Evolutionary conservation across 2,329 filamentous ascomycete genomes (phyloP).

Genomic region (Sphaerulina musiva): DNA sequence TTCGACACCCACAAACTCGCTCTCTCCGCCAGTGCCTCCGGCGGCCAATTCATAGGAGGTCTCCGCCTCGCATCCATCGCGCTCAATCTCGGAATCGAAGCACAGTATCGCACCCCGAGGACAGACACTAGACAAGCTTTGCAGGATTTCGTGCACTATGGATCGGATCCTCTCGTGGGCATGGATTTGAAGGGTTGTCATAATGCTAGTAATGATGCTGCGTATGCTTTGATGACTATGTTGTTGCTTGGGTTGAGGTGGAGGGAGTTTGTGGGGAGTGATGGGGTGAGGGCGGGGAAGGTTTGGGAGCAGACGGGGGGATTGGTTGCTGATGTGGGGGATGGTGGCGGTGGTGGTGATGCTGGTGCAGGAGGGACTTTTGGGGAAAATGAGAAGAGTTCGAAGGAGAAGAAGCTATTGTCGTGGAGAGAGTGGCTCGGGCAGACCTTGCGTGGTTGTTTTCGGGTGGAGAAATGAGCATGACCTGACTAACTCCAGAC

Average conservation of each 20-base stretch:
- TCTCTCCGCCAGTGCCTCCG: background rate
- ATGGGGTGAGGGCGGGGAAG: too few relatives aligned
- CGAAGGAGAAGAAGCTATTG: too few relatives aligned
- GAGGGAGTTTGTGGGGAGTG: background rate
- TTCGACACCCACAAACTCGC: slow-evolving; percentile 6
- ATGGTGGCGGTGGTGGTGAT: too few relatives aligned
- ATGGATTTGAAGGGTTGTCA: slow-evolving; percentile 1
- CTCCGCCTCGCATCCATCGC: slow-evolving; percentile 3
- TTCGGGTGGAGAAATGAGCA: too few relatives aligned
- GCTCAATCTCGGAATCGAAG: slow-evolving; percentile 3
- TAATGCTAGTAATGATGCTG: slow-evolving; percentile 14
- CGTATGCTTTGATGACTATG: slow-evolving; percentile 9
- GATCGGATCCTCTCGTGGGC: background rate
- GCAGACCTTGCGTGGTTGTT: too few relatives aligned
- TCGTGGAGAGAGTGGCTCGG: too few relatives aligned
- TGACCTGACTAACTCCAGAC: too few relatives aligned
- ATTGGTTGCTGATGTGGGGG: too few relatives aligned
- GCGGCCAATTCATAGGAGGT: background rate
- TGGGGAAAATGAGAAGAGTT: too few relatives aligned
- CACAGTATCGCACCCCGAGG: slow-evolving; percentile 1
- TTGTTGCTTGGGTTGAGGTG: slow-evolving; percentile 7
- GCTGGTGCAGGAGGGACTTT: too few relatives aligned
- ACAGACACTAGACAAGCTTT: background rate
- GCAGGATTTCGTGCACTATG: background rate
- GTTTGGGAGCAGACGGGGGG: too few relatives aligned